Evolutionary conservation across 169 alveolate species (phyloP), one percentile per base, ranked within the genome.

Genomic region (Plasmodium cynomolgi): DNA sequence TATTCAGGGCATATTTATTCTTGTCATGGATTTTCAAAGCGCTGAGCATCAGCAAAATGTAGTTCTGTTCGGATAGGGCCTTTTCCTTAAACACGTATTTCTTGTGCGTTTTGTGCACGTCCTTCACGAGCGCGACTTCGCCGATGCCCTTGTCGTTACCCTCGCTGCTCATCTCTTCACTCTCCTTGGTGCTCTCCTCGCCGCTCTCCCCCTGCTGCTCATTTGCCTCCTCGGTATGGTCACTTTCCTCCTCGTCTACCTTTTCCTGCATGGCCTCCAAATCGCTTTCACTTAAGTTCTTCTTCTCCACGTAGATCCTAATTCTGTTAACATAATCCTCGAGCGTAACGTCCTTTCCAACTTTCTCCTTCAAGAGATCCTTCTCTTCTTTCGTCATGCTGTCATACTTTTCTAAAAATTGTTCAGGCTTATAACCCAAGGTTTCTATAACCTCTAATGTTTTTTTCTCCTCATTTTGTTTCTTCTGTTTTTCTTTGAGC

Each of bases 301-400:
- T 86, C 71, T 75, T 86, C 20, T 62, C 33, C 23, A 75, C 81
- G 81, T 62, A 86, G 13, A 31, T 3, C 72, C 62, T 86, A 33
- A 86, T 58, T 71, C 82, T 75, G 17, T 77, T 74, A 23, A 86
- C 34, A 20, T 86, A 86, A 62, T 86, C 93, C 3, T 62, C 84
- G 3, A 86, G 73, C n/a, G 73, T 9, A 34, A 86, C 83, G 31
- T 86, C 68, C 39, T 75, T 86, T 15, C 93, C 93, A 75, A 86
- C 44, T 58, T 86, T 50, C 29, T 86, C 83, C 81, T 86, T 41
- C 37, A 86, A 75, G 26, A 62, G 26, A 13, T 75, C 81, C 41
- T 56, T 86, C 81, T 86, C 84, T 56, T 86, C 86, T n/a, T 8
- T 20, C 68, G 93, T 86, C 93, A 86, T 75, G 23, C 17, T 33